Base-by-base conservation (phyloP, 2,329 filamentous ascomycete genomes). In the Bipolaris victoriae region DNA sequence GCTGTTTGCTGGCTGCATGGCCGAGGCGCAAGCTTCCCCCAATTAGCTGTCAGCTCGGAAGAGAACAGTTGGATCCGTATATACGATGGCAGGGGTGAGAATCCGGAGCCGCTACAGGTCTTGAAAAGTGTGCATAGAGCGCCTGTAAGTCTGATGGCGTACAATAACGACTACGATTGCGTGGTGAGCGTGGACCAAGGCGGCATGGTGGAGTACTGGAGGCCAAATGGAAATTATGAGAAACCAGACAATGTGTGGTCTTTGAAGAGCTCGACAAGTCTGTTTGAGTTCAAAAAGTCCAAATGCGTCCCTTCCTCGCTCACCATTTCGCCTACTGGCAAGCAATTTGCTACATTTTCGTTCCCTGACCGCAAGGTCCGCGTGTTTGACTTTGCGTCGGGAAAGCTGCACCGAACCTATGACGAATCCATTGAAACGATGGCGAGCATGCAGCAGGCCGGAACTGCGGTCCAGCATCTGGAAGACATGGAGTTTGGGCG, bases 151-250 rank as follows among this genome's bases (percentile, higher is more conserved):
- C 78, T 96, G 22, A 94, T 99, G 85, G 88, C 88, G 0, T 99
- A 92, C 80, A 99, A 98, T 76, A 88, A 92, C 72, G 80, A 84
- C 5, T 97, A 88, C 71, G 89, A 98, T 76, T 99, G 95, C 71
- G 93, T 96, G 1, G 80, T 98, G 6, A 98, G 95, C 1, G 88
- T 88, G 0, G 96, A 99, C 65, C 88, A 94, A 65, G 86, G 86
- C 52, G 94, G 95, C 22, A 98, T 98, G 94, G 75, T 99, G 9
- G 95, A 99, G 76, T 99, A 99, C 78, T 99, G 95, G 95, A 85
- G 86, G 56, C 92, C 95, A 0, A 86, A 85, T 61, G 88, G 86
- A 1, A 87, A 82, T 37, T 97, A 92, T 74, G 92, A 96, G 70
- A 97, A 98, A 76, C 95, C 95, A 0, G 88, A 92, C 65, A 92